phyloP scores from a whole-genome alignment of 306 rosid species.

The Cucumis cinereus region DNA sequence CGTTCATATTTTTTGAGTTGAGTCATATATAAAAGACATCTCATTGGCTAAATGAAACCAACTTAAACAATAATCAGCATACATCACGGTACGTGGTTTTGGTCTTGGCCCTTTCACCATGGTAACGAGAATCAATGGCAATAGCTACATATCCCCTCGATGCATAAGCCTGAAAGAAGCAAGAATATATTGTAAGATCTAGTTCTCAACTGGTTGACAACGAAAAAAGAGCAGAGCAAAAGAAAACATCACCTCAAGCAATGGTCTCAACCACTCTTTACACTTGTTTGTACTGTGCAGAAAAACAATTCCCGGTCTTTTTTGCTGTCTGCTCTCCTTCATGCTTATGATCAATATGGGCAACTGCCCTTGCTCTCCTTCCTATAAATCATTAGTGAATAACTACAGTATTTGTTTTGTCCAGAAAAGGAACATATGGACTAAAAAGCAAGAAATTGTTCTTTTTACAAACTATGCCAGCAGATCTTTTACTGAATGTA shows the following conservation, averaged over 20 bases:
- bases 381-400: slow-evolving; percentile 23
- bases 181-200: slow-evolving; percentile 5
- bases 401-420: not conserved
- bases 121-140: slow-evolving; percentile 84
- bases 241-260: slow-evolving; percentile 50
- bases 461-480: not conserved
- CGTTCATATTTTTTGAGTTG: not conserved
- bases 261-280: slow-evolving; percentile 67
- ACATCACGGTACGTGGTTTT: slow-evolving; percentile 50
- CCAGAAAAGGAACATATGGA: not conserved
- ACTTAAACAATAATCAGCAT: slow-evolving; percentile 12
- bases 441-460: not conserved
- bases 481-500: not conserved
- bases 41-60: not conserved
- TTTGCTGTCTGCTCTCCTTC: slow-evolving; percentile 37
- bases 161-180: slow-evolving; percentile 62
- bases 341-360: slow-evolving; percentile 67
- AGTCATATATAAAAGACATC: not conserved
- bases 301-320: slow-evolving; percentile 62
- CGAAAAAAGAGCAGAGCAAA: not conserved
- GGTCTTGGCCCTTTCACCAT: slow-evolving; percentile 82
- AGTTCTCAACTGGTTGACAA: not conserved
- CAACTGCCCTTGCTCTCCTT: slow-evolving; percentile 81
- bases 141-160: slow-evolving; percentile 74
- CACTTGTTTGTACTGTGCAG: slow-evolving; percentile 53